Percentiles rank a stretch among this genome's conserved stretches.
phyloP scores from a whole-genome alignment of 2,329 filamentous ascomycete species.

The Trichoderma koningii region DNA sequence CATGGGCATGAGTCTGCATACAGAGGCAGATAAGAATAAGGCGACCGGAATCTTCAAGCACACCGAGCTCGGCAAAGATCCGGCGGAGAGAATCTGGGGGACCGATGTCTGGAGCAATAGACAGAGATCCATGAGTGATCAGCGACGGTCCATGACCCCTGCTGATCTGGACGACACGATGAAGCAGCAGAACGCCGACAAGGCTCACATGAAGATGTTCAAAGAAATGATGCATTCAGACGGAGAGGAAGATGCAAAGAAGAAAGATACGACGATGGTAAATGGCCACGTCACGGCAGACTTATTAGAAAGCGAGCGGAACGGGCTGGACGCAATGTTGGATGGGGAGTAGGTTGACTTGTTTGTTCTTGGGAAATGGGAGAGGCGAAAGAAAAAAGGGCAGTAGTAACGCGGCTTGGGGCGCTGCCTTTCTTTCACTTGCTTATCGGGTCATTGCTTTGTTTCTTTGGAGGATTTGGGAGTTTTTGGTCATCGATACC shows the following conservation, averaged over 20 bases:
- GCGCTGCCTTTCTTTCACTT: background rate
- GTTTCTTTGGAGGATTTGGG: constrained; percentile 19
- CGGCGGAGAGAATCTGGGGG: constrained; percentile 56
- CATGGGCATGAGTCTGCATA: constrained; percentile 49
- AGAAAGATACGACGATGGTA: constrained; percentile 36
- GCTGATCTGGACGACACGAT: constrained; percentile 37
- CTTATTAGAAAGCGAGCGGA: constrained; percentile 49
- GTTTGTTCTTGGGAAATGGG: background rate
- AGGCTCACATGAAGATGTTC: constrained; percentile 56
- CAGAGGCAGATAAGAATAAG: constrained; percentile 51
- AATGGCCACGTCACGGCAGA: constrained; percentile 45
- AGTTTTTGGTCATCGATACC: constrained; percentile 14
- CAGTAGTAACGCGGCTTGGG: background rate
- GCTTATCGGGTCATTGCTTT: background rate
- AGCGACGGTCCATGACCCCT: constrained; percentile 35
- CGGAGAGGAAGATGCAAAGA: constrained; percentile 50
- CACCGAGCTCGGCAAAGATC: constrained; percentile 53
- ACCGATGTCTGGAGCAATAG: constrained; percentile 49
- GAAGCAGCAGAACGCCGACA: constrained; percentile 47
- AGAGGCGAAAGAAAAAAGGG: background rate
- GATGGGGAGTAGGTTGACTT: constrained; percentile 43
- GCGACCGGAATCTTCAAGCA: constrained; percentile 55
- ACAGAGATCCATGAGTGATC: constrained; percentile 37
- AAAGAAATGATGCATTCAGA: constrained; percentile 57
- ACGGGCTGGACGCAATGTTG: constrained; percentile 50